These are phyloP conservation scores for Aspergillus sojae DNA, from an alignment of 2,329 filamentous ascomycete genomes.

Conservation along the genomic window DNA sequence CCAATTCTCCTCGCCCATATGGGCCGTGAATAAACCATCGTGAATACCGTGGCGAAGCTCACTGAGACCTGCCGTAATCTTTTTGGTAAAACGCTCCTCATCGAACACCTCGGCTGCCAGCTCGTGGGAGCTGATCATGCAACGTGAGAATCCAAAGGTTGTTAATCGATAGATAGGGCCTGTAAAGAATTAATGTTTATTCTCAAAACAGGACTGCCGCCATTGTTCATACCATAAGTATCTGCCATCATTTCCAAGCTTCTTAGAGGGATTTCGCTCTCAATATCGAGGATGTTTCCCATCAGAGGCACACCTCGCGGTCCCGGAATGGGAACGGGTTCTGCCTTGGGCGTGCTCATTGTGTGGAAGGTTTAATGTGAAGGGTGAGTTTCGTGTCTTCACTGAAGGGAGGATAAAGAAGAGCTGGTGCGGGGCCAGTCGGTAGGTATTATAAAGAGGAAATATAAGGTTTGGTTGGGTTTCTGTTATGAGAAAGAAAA, in stretches of 20 bases:
- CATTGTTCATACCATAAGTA: not conserved
- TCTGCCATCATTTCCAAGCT: not conserved
- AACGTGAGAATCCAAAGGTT: constrained; percentile 48
- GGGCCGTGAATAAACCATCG: constrained; percentile 68
- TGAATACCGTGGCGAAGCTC: constrained; percentile 63
- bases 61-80: constrained; percentile 52
- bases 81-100: constrained; percentile 66
- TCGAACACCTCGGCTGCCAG: constrained; percentile 66
- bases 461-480: not conserved
- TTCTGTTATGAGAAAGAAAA: not conserved
- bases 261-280: not conserved
- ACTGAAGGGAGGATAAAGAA: not conserved
- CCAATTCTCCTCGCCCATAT: constrained; percentile 59
- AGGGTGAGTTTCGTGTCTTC: not conserved
- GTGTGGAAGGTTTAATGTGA: not conserved
- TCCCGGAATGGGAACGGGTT: not conserved
- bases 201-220: not conserved
- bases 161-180: constrained; percentile 62
- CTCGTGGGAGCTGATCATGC: constrained; percentile 56
- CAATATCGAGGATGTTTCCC: constrained; percentile 1
- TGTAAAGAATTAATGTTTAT: constrained; percentile 23
- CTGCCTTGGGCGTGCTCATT: not conserved
- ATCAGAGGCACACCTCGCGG: not conserved
- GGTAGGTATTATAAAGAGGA: not conserved
- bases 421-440: not conserved